Conservation (phyloP, 2,329 filamentous ascomycete species). For the Knoxdaviesia capensis region DNA sequence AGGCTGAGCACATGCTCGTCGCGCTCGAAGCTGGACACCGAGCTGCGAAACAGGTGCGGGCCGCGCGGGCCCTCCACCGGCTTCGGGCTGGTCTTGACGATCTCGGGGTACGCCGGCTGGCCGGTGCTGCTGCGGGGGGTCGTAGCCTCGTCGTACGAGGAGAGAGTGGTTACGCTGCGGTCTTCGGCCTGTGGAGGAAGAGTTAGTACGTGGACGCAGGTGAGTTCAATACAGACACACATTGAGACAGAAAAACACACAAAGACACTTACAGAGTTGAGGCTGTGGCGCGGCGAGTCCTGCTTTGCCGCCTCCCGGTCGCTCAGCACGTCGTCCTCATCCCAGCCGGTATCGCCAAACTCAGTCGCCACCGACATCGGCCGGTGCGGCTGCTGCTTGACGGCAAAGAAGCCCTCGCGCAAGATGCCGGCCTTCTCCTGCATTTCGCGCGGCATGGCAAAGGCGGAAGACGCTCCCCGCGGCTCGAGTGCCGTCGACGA, state of each 20-base stretch:
- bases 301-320: slow-evolving; percentile 29
- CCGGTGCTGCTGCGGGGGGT: slow-evolving; percentile 52
- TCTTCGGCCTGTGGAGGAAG: slow-evolving; percentile 34
- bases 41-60: slow-evolving; percentile 68
- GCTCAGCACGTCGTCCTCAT: slow-evolving; percentile 30
- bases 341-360: slow-evolving; percentile 56
- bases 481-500: no score
- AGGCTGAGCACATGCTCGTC: slow-evolving; percentile 40
- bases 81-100: slow-evolving; percentile 18
- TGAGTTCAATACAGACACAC: no score
- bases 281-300: slow-evolving; percentile 44
- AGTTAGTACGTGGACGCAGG: no score
- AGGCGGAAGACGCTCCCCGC: not conserved
- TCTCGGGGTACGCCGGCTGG: slow-evolving; percentile 20
- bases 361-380: slow-evolving; percentile 56
- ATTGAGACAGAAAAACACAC: no score
- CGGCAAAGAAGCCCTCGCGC: slow-evolving; percentile 40
- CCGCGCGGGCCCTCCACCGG: slow-evolving; percentile 63
- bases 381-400: slow-evolving; percentile 30
- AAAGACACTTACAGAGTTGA: slow-evolving; percentile 44
- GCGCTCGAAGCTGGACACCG: slow-evolving; percentile 31
- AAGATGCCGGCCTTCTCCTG: slow-evolving; percentile 21
- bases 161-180: slow-evolving; percentile 68
- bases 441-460: slow-evolving; percentile 19
- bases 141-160: slow-evolving; percentile 64